These are phyloP conservation scores for Solanum pimpinellifolium DNA, from an alignment of 257 asterid species.

Conservation along the genomic window DNA sequence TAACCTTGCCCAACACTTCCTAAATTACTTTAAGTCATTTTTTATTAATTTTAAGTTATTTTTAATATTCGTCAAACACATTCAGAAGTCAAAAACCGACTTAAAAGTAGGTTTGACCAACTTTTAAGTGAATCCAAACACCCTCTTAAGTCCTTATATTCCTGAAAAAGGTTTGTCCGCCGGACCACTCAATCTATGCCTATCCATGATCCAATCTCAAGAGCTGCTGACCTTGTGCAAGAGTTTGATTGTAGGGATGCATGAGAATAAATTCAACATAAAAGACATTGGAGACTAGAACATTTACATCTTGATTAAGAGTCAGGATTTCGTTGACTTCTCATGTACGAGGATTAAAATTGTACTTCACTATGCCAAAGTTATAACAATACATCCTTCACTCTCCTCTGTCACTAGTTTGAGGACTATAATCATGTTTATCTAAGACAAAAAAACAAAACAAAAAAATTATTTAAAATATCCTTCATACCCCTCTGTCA, in stretches of 20 bases:
- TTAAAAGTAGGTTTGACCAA: no score
- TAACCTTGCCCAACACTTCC: no score
- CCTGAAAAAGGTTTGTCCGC: neutral
- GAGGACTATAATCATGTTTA: neutral
- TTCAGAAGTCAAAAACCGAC: no score
- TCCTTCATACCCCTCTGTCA: conserved; percentile 35
- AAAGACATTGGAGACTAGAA: neutral
- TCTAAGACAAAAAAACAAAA: neutral
- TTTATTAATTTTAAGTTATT: no score
- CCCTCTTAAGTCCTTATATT: neutral
- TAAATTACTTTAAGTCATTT: no score
- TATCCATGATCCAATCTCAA: neutral
- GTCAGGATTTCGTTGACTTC: neutral
- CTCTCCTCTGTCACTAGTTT: neutral
- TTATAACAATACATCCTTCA: neutral
- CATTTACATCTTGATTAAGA: neutral
- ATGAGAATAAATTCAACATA: neutral
- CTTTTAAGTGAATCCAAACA: no score
- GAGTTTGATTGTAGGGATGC: neutral
- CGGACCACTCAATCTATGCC: neutral
- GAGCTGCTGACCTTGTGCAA: neutral
- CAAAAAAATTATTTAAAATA: neutral
- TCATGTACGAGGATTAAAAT: neutral
- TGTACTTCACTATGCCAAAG: neutral
- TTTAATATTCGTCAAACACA: no score